Evolutionary conservation across 1,139 yeast genomes (phyloP), one percentile per base, ranked within the genome.

Genomic region (Zygotorulaspora mrakii): DNA sequence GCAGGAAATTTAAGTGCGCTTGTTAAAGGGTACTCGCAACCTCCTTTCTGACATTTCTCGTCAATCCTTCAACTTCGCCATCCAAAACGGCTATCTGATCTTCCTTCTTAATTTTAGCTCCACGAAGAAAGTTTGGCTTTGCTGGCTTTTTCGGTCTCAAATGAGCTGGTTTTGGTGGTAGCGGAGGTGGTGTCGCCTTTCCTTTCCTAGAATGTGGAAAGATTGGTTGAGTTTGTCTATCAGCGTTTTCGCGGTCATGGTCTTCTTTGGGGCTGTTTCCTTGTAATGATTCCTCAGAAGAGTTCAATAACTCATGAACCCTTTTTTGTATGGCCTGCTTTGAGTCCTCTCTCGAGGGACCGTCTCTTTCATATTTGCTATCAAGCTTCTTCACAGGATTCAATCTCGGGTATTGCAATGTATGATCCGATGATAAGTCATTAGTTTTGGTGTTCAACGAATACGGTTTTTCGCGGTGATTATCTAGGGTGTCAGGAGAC

Each of bases 251-350:
- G 22, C 6, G 22, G 22, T 24, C 13, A 7, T 20, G 9, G 21
- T 8, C 10, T 12, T 33, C 17, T 16, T 22, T 28, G 10, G 31
- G 14, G 13, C 11, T 14, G 17, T 17, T 24, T 17, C 24, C 17
- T 21, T 21, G 18, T 3, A 10, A 65, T 4, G 66, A 54, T 0
- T 67, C 65, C 5, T 64, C 67, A 20, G 65, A 61, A 24, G 63
- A 64, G 42, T 62, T 66, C 43, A 79, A 58, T 35, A 79, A 65
- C 48, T 69, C 68, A 39, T 74, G 77, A 57, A 79, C 78, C 49
- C 84, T 67, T 44, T 73, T 65, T 51, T 77, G 82, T 31, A 80
- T 77, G 0, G 82, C 55, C 17, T 48, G 48, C 31, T 55, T 53
- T 16, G 53, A 43, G 7, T 47, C 50, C 27, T 11, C 9, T 21